Evolutionary conservation across 257 asterid species (phyloP), one percentile per base, ranked within the genome.

Genomic region (Capsicum chinense): DNA sequence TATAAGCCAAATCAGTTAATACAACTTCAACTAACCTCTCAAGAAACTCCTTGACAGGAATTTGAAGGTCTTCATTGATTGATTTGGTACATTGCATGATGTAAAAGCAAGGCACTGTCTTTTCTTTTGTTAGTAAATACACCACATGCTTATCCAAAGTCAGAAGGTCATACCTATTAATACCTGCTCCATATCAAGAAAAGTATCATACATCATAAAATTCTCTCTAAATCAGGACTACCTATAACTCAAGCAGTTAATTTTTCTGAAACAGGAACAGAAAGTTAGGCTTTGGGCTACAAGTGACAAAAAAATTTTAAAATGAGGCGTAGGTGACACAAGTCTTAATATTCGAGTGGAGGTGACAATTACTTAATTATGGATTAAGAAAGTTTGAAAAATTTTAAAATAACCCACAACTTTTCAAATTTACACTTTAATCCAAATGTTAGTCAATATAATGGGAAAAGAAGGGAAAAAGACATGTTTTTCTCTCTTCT

Each of bases 111-210:
- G 92, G 84, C 8, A 93, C 90, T 10, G 92, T 86, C 83, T 90
- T 91, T 84, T 86, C 90, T 88, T 90, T 89, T 82, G 88, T 90
- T 66, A 93, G 83, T 16, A 93, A 92, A 86, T 93, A 89, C n/a
- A 86, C 89, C 88, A 88, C 81, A 84, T 86, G 90, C 88, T 84
- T 84, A 90, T 92, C 97, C 91, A 94, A 83, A 79, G 91, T 87
- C 91, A 11, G 83, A 71, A 93, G 89, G 50, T 88, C 89, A 83
- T 92, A 84, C 80, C 63, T 84, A 60, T 83, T 83, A 26, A 91
- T 88, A 66, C 92, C 97, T 94, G 90, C 56, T 84, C 83, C 88
- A 88, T 52, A 69, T 80, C 60, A 81, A 79, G 73, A 47, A 83
- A 70, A 85, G 81, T 71, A 84, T 83, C 83, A 83, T 79, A 56